These are phyloP conservation scores for Fraxinus albicans DNA, from an alignment of 305 asterid species.

Conservation along the genomic window DNA sequence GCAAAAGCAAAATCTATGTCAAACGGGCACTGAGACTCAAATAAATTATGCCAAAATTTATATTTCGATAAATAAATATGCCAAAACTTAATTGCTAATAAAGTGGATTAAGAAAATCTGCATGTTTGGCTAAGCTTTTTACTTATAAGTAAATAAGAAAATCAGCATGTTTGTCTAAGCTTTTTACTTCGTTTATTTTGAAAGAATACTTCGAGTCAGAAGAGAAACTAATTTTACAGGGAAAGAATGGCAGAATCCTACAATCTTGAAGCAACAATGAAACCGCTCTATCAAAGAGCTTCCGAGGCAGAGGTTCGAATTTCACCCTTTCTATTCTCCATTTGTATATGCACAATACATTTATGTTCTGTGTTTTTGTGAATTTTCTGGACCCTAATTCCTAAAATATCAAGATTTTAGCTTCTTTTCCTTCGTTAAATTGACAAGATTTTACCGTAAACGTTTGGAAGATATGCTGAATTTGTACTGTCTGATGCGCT, in stretches of 20 bases:
- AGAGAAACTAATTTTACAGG: not conserved
- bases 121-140: not conserved
- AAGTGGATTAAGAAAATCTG: not conserved
- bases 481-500: not conserved
- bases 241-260: slow-evolving; percentile 36
- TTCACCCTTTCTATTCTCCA: not conserved
- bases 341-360: not conserved
- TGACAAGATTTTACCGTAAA: not conserved
- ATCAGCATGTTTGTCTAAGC: no score
- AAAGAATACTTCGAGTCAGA: not conserved
- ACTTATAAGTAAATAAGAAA: not conserved
- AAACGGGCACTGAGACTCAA: no score
- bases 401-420: not conserved
- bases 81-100: not conserved
- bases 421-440: not conserved
- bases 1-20: no score
- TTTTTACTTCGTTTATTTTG: not conserved
- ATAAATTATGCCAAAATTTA: no score
- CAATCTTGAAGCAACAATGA: slow-evolving; percentile 49
- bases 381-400: not conserved
- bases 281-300: slow-evolving; percentile 78
- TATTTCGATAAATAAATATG: not conserved
- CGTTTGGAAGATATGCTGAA: not conserved
- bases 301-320: slow-evolving; percentile 75
- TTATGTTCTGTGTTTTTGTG: not conserved